Evolutionary conservation across 1,139 yeast species (phyloP), one percentile per base, ranked within the genome.

Genomic region (Pichia sp.): DNA sequence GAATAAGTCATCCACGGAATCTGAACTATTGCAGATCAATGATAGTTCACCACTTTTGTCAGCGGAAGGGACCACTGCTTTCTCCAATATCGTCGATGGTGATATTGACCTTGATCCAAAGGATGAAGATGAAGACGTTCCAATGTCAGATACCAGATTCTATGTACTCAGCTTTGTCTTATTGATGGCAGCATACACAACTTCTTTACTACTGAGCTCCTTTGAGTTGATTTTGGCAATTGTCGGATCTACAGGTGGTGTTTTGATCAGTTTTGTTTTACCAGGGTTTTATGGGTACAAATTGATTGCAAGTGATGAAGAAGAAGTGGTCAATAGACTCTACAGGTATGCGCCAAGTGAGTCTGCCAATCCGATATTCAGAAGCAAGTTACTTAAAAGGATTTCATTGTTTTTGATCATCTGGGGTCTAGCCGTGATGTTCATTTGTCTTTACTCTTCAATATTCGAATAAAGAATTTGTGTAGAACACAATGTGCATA

Each of bases 241-340:
- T 15, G 77, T 74, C 11, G 81, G 81, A 2, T 75, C 80, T 11
- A 73, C 79, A 0, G 80, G 80, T 2, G 74, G 79, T 9, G 74
- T 78, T 0, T 61, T 77, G 7, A 74, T 74, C 30, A 71, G 77
- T 5, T 74, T 73, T 50, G 72, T 74, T 11, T 61, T 74, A 27
- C 81, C 81, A 1, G 80, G 80, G 0, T 59, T 70, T 38, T 74
- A 74, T 51, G 80, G 79, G 1, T 71, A 63, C 51, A 73, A 70
- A 46, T 56, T 50, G 56, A 65, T 50, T 64, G 69, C 43, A 16
- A 41, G 48, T 5, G 32, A 46, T 3, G 55, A 62, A n/a, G 59
- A 56, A 20, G 33, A 23, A 3, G 30, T 46, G 24, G 28, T 37
- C 9, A 44, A 38, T 10, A 39, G 31, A 15, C 37, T 53, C 12